phyloP scores from a whole-genome alignment of 1,139 yeast species.

The Protomyces gravidus region DNA sequence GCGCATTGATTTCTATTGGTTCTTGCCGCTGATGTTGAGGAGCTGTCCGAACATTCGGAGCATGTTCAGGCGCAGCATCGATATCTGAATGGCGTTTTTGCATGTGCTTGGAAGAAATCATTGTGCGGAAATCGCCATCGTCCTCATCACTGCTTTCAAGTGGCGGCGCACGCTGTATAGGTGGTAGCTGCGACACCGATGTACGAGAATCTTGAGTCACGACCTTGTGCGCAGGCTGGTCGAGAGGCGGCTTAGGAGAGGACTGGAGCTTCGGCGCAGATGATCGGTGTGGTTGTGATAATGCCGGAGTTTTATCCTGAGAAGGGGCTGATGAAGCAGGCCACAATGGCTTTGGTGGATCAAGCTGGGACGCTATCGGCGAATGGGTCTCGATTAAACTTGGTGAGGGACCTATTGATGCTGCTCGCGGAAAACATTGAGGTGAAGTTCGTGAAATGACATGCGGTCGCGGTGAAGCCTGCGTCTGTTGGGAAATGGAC shows the following conservation, averaged over 20 bases:
- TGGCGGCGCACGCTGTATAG: too few species aligned
- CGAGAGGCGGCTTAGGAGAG: too few species aligned
- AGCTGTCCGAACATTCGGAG: background rate
- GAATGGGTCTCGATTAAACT: background rate
- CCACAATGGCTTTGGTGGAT: background rate
- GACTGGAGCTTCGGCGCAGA: too few species aligned
- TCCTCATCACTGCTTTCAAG: background rate
- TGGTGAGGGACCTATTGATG: too few species aligned
- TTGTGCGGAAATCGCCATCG: background rate
- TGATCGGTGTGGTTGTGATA: too few species aligned
- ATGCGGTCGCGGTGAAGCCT: background rate
- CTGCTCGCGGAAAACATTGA: too few species aligned
- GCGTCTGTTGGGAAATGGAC: too few species aligned
- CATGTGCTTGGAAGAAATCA: background rate
- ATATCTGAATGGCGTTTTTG: background rate
- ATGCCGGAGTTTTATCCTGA: background rate
- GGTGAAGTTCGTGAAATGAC: too few species aligned
- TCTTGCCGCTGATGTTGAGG: background rate
- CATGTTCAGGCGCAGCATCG: background rate
- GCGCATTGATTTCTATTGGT: background rate
- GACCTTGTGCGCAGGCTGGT: background rate
- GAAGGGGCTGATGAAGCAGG: background rate
- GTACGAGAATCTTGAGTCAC: background rate
- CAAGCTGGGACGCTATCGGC: too few species aligned
- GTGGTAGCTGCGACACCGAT: background rate